Evolutionary conservation across 345 rosid genomes (phyloP), one percentile per base, ranked within the genome.

Genomic region (Eucalyptus shirleyi): DNA sequence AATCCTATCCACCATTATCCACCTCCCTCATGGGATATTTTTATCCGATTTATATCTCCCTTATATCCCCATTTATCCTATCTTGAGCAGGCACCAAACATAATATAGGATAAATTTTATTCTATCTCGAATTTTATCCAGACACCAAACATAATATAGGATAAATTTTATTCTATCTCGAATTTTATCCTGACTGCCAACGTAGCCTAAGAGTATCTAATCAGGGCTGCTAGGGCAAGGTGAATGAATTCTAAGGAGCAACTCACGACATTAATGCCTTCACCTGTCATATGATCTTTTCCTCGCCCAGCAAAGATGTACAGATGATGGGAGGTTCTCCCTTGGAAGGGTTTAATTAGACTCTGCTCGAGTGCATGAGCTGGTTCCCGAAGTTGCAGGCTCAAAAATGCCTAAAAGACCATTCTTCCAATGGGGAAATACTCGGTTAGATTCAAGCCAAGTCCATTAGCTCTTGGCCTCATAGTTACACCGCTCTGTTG

Each of bases 241-340:
- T 60, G 93, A 88, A 88, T 17, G 93, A 90, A 88, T 50, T 93
- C 67, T 40, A 88, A 90, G 67, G 92, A 91, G 89, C 94, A 91
- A 13, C 88, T 4, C 37, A 59, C 89, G 18, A 90, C 91, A 72
- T 60, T 88, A 8, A 51, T 90, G 50, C 80, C 89, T 67, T 90
- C 88, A 90, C 6, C 34, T 26, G 8, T 65, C 24, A 6, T 50
- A 37, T 77, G 60, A 72, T 32, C 37, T 26, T 50, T 77, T 40
- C 24, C 16, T 77, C 83, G 28, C 8, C 16, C 83, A 1, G 47
- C 47, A 4, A 37, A 37, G 83, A 77, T 37, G 47, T 37, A 21
- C 30, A 40, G 5, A 77, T 53, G 26, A 53, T 40, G 47, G 47
- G 47, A 77, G 83, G 82, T 72, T 72, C 82, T 40, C 28, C 47